phyloP scores from a whole-genome alignment of 305 asterid species.

The Rubia peregrina region DNA sequence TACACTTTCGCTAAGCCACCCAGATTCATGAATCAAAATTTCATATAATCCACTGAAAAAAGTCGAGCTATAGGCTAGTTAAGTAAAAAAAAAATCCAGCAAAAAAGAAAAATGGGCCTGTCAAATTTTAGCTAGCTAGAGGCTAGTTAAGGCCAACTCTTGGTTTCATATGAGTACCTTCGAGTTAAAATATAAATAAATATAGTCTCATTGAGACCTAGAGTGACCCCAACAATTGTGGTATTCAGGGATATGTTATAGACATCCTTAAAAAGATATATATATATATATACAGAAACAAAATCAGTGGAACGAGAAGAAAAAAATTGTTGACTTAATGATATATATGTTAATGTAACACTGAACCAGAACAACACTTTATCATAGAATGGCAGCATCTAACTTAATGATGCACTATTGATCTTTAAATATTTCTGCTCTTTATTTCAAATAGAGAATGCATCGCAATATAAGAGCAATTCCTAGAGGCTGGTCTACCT shows the following conservation, averaged over 20 bases:
- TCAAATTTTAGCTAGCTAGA: not conserved
- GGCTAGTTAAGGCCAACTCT: not conserved
- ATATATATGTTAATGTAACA: no score
- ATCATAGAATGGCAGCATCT: not conserved
- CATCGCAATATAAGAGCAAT: not conserved
- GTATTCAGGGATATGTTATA: conserved; percentile 57
- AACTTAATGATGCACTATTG: not conserved
- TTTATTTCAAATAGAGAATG: not conserved
- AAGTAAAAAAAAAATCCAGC: conserved; percentile 9
- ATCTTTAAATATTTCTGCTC: not conserved
- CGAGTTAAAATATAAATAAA: conserved; percentile 98
- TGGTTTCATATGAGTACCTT: conserved; percentile 40
- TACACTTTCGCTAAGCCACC: no score
- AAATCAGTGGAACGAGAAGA: conserved; percentile 9
- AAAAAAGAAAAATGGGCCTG: not conserved
- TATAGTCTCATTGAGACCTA: conserved; percentile 92
- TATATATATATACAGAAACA: not conserved
- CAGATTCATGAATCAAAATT: no score
- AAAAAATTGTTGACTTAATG: not conserved
- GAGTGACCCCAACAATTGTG: conserved; percentile 78
- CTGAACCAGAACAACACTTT: not conserved
- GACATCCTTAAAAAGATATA: conserved; percentile 49
- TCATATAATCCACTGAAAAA: not conserved
- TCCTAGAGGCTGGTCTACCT: not conserved
- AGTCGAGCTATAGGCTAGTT: not conserved